Evolutionary conservation across 108 stramenopile species (phyloP).

Genomic region (Aurantiochytrium sp.): DNA sequence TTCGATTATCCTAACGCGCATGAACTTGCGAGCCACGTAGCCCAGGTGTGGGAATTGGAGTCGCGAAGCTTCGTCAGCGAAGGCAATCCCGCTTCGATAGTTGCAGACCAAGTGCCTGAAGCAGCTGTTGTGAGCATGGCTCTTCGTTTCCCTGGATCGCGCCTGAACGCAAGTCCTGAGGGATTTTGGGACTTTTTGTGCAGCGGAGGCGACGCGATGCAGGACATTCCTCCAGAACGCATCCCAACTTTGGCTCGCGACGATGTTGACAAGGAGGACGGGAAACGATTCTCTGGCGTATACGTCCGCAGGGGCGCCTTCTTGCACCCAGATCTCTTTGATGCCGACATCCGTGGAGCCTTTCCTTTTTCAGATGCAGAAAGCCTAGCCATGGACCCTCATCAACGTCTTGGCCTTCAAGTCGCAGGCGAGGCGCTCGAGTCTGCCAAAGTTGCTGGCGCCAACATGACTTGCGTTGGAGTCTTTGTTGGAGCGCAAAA

Average conservation of each 20-base stretch:
- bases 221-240: not conserved
- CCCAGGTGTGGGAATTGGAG: not conserved
- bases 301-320: not conserved
- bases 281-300: not conserved
- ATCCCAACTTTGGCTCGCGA: not conserved
- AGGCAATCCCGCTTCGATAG: not conserved
- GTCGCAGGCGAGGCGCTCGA: conserved; percentile 23
- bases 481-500: conserved; percentile 31
- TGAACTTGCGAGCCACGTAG: not conserved
- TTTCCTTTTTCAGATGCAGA: conserved; percentile 8
- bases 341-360: not conserved
- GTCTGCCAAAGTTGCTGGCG: not conserved
- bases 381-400: conserved; percentile 14
- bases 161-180: not conserved
- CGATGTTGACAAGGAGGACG: not conserved
- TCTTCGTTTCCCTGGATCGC: conserved; percentile 15
- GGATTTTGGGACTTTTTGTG: not conserved
- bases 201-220: not conserved
- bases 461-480: not conserved
- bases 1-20: conserved; percentile 24
- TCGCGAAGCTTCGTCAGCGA: not conserved
- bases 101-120: not conserved
- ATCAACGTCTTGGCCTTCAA: conserved; percentile 19
- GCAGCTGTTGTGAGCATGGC: not conserved
- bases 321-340: conserved; percentile 20